Percentiles rank a stretch among this genome's conserved stretches.
Conservation (phyloP, 106 monocot species). For the Posidonia australis region DNA sequence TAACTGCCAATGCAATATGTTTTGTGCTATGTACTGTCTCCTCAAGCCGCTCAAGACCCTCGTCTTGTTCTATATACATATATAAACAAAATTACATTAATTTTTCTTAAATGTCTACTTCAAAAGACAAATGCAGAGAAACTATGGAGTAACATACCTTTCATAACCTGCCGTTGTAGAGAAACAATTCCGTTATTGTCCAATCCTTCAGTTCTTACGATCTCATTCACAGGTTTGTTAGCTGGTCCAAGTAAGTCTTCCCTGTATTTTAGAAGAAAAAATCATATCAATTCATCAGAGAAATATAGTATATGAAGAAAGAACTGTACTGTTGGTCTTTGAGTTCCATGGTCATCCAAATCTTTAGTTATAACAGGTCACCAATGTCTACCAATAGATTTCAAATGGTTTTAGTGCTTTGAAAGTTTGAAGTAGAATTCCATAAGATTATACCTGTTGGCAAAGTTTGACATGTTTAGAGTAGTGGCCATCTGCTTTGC, state of each 20-base stretch:
- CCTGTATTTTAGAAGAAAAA: conserved; percentile 16
- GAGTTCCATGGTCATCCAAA: no score
- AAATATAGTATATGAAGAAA: no score
- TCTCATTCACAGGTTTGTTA: conserved; percentile 40
- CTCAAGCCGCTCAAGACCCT: conserved; percentile 70
- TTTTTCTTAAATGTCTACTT: no score
- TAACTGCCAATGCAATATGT: conserved; percentile 83
- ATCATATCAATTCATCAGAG: not conserved
- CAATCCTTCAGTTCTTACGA: conserved; percentile 45
- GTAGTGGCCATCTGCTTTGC: conserved; percentile 47
- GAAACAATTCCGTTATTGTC: conserved; percentile 64
- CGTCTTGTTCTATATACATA: conserved; percentile 65
- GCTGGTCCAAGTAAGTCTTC: conserved; percentile 58
- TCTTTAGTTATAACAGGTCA: no score
- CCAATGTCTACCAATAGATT: no score
- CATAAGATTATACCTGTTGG: conserved; percentile 58
- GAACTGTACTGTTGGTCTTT: no score
- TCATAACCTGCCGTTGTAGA: conserved; percentile 63
- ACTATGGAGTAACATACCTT: conserved; percentile 8
- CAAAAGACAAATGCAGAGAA: no score
- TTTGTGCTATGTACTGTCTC: conserved; percentile 77
- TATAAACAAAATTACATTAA: conserved; percentile 2
- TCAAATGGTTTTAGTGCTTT: not conserved
- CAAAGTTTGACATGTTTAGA: conserved; percentile 61
- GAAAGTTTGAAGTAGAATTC: not conserved